Conservation (phyloP, 2,329 filamentous ascomycete species). For the Alternaria metachromatica region DNA sequence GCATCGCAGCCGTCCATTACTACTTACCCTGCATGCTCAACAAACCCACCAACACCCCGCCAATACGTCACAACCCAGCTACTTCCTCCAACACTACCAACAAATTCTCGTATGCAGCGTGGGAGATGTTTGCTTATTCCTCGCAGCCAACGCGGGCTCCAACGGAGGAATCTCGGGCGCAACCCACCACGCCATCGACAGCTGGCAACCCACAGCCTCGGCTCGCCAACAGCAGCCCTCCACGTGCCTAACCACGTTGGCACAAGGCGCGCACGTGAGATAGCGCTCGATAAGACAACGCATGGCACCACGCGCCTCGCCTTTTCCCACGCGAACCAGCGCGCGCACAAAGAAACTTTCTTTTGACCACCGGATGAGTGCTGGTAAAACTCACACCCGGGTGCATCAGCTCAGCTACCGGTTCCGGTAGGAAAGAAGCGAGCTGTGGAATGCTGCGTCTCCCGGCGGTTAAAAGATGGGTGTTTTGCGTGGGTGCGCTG, state of each 20-base stretch:
- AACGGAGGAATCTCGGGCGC: not conserved
- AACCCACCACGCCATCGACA: not conserved
- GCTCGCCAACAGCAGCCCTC: not conserved
- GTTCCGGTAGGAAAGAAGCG: constrained; percentile 3
- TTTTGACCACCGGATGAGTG: constrained; percentile 1
- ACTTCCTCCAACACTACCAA: not conserved
- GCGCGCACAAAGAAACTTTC: not conserved
- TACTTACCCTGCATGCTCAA: not conserved
- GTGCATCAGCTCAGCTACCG: constrained; percentile 1
- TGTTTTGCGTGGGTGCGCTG: not conserved
- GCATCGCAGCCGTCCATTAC: not conserved
- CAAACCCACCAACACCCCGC: not conserved
- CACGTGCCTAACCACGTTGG: not conserved
- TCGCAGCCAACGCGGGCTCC: not conserved
- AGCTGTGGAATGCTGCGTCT: constrained; percentile 9
- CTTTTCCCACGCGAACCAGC: not conserved
- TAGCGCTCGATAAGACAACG: not conserved
- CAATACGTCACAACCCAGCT: not conserved
- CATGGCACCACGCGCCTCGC: not conserved
- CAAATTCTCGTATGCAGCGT: not conserved
- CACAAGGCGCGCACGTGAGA: not conserved
- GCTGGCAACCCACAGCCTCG: not conserved
- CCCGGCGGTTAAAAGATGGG: constrained; percentile 17
- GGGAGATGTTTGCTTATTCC: not conserved
- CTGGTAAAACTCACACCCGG: constrained; percentile 6